A percentile compares a stretch with the other conserved stretches of the same genome.
These are phyloP conservation scores for Lycium barbarum DNA, from an alignment of 257 asterid genomes.

Conservation along the genomic window DNA sequence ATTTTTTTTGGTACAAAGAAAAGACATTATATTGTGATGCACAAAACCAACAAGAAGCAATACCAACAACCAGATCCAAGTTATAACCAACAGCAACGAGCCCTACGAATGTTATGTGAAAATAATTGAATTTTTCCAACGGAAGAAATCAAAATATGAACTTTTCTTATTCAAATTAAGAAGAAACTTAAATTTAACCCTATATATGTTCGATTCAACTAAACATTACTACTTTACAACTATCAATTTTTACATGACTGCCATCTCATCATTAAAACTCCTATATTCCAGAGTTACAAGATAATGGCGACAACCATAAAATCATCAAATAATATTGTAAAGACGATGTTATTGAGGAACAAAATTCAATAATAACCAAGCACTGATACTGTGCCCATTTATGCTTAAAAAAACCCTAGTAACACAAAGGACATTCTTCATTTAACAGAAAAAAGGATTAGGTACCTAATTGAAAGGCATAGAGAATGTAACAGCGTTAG, in stretches of 20 bases:
- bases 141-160: not conserved
- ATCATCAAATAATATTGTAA: too few species aligned
- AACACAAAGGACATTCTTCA: not conserved
- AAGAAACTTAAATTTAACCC: not conserved
- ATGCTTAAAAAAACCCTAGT: not conserved
- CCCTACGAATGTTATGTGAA: too few species aligned
- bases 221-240: too few species aligned
- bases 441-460: not conserved
- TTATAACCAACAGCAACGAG: not conserved
- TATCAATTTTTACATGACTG: not conserved
- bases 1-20: too few species aligned
- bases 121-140: too few species aligned
- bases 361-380: not conserved
- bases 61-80: not conserved
- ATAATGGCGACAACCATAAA: not conserved
- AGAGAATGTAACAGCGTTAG: not conserved
- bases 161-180: not conserved
- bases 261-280: not conserved
- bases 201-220: too few species aligned
- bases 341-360: too few species aligned
- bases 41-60: conserved; percentile 12
- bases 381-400: not conserved
- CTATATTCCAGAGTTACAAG: not conserved
- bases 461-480: conserved; percentile 19
- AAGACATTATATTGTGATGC: not conserved